Conservation (phyloP, 306 rosid genomes). For the Citrullus amarus region DNA sequence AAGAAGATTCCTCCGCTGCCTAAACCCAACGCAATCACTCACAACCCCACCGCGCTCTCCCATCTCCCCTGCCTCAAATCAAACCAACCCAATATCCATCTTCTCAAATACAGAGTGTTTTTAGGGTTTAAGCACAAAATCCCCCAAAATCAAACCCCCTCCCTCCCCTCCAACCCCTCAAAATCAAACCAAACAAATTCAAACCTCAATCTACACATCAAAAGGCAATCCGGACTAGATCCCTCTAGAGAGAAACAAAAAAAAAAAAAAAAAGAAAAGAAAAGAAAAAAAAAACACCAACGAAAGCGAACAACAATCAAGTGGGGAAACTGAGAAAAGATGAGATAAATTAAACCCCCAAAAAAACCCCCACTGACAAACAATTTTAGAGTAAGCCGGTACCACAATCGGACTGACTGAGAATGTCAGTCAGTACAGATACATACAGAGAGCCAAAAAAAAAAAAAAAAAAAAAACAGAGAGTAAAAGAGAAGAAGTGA, state of each 20-base stretch:
- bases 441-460: not conserved
- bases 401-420: slow-evolving; percentile 49
- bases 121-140: slow-evolving; percentile 13
- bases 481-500: slow-evolving; percentile 18
- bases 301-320: slow-evolving; percentile 7
- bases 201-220: slow-evolving; percentile 21
- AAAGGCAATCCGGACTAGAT: slow-evolving; percentile 35
- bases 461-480: not conserved
- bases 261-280: too few relatives aligned
- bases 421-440: slow-evolving; percentile 22
- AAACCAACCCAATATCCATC: slow-evolving; percentile 27
- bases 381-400: slow-evolving; percentile 19
- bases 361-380: not conserved
- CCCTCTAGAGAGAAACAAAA: slow-evolving; percentile 20
- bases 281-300: not conserved
- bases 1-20: slow-evolving; percentile 9
- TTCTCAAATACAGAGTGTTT: not conserved
- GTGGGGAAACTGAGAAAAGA: slow-evolving; percentile 15
- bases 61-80: slow-evolving; percentile 26
- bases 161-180: slow-evolving; percentile 1
- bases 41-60: slow-evolving; percentile 32
- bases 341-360: not conserved
- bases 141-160: slow-evolving; percentile 17
- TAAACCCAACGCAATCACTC: slow-evolving; percentile 3
- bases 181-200: slow-evolving; percentile 3